A percentile compares a stretch with the other conserved stretches of the same genome.
Conservation (phyloP, 2,329 filamentous ascomycete species). For the Beauveria sp. region DNA sequence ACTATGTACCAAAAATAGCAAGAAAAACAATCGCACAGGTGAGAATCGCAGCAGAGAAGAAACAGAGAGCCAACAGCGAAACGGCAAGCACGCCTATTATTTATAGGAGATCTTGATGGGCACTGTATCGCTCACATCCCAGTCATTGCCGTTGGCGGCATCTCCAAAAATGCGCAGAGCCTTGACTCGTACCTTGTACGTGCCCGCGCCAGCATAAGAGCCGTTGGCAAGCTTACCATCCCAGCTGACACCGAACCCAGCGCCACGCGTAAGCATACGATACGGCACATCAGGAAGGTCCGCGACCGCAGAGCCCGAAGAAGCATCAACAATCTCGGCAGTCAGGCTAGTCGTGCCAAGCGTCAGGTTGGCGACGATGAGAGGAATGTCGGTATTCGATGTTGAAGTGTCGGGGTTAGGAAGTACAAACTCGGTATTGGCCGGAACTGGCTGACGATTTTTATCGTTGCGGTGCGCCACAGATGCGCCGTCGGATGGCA, state of each 20-base stretch:
- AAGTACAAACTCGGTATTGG: conserved; percentile 25
- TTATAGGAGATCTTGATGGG: conserved; percentile 11
- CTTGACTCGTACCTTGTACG: conserved; percentile 35
- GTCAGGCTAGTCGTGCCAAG: conserved; percentile 33
- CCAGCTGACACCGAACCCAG: conserved; percentile 22
- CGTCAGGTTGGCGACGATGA: conserved; percentile 26
- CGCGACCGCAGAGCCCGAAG: conserved; percentile 23
- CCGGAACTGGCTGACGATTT: conserved; percentile 12
- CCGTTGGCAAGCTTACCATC: conserved; percentile 34
- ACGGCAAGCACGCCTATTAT: not conserved
- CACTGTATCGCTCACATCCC: conserved; percentile 29
- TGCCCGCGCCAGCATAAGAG: conserved; percentile 31
- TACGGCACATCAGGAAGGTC: conserved; percentile 28
- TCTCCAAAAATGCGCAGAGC: conserved; percentile 38
- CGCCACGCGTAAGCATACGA: conserved; percentile 16
- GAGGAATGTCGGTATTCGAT: conserved; percentile 20
- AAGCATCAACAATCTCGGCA: conserved; percentile 28
- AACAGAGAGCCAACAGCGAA: not conserved
- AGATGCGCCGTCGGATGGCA: conserved; percentile 24
- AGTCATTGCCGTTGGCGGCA: conserved; percentile 26
- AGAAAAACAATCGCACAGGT: too few relatives aligned
- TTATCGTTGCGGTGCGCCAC: conserved; percentile 23
- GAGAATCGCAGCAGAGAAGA: too few relatives aligned
- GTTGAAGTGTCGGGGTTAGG: conserved; percentile 25
- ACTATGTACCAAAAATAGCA: too few relatives aligned